These are phyloP conservation scores for Coemansia umbellata DNA, from an alignment of 192 early-diverging fungal genomes.

Conservation along the genomic window DNA sequence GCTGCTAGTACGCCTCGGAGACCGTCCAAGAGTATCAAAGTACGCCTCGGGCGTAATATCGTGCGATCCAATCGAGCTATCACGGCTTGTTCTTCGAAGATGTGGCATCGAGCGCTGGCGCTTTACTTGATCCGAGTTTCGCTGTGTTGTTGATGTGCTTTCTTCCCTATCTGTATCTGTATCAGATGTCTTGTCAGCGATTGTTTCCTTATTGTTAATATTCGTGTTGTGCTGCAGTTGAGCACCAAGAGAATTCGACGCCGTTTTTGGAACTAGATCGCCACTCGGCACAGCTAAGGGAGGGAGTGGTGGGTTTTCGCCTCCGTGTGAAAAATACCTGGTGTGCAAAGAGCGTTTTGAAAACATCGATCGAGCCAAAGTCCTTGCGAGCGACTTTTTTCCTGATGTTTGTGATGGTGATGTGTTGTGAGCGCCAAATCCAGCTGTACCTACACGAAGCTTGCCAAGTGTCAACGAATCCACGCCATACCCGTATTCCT, in stretches of 20 bases:
- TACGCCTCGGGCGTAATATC: constrained; percentile 33
- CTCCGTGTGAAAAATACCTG: constrained; percentile 22
- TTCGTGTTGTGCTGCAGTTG: neutral
- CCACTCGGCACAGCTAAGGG: neutral
- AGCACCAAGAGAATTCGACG: neutral
- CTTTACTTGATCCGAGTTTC: constrained; percentile 2
- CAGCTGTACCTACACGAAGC: neutral
- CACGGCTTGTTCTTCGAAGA: constrained; percentile 18
- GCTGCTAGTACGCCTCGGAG: constrained; percentile 1
- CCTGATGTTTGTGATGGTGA: constrained; percentile 36
- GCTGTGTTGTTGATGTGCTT: neutral
- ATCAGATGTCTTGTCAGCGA: no score
- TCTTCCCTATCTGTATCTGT: neutral
- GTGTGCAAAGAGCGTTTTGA: constrained; percentile 15
- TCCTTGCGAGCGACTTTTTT: constrained; percentile 34
- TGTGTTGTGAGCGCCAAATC: neutral
- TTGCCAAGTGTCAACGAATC: constrained; percentile 5
- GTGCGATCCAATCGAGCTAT: constrained; percentile 12
- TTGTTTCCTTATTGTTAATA: neutral
- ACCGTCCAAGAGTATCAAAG: constrained; percentile 25
- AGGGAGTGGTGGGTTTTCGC: neutral
- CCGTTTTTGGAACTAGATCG: neutral
- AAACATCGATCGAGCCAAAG: constrained; percentile 40
- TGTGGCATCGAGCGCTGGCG: constrained; percentile 52
- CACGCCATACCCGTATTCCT: neutral